Evolutionary conservation across 768 basidiomycete genomes (phyloP).

Genomic region (Leucocoprinus birnbaumii): DNA sequence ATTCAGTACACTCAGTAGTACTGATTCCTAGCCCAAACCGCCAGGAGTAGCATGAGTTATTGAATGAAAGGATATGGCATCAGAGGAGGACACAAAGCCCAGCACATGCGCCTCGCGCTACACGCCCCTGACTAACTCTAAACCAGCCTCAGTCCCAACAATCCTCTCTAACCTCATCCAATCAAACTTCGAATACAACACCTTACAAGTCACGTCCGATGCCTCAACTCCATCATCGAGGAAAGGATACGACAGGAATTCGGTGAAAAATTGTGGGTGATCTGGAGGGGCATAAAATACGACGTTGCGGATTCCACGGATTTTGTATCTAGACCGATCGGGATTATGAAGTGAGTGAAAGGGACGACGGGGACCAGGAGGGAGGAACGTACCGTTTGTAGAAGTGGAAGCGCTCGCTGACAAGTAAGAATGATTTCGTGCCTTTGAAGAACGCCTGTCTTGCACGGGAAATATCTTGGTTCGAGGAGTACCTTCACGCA

Average conservation of each 20-base stretch:
- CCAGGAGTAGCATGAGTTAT: no score
- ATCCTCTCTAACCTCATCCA: constrained; percentile 86
- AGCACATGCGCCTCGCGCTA: not conserved
- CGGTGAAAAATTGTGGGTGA: constrained; percentile 89
- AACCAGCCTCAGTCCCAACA: constrained; percentile 50
- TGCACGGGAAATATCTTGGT: constrained; percentile 91
- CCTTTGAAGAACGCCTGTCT: constrained; percentile 91
- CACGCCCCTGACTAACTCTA: constrained; percentile 36
- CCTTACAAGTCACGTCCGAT: constrained; percentile 77
- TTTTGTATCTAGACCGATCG: constrained; percentile 65
- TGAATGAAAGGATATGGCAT: no score
- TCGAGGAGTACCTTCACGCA: constrained; percentile 75
- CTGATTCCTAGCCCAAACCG: no score
- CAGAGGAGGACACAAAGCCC: no score
- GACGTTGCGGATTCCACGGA: constrained; percentile 89
- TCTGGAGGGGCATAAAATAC: constrained; percentile 93
- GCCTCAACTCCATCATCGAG: constrained; percentile 85
- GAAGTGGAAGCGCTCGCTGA: constrained; percentile 99
- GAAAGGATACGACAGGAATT: constrained; percentile 88
- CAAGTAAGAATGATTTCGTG: constrained; percentile 79
- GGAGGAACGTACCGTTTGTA: constrained; percentile 64
- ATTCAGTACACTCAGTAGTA: no score
- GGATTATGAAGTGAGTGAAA: not conserved
- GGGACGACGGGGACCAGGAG: not conserved
- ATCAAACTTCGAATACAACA: constrained; percentile 88